Evolutionary conservation across 768 basidiomycete genomes (phyloP), one percentile per base, ranked within the genome.

Genomic region (Goffeauzyma gilvescens): DNA sequence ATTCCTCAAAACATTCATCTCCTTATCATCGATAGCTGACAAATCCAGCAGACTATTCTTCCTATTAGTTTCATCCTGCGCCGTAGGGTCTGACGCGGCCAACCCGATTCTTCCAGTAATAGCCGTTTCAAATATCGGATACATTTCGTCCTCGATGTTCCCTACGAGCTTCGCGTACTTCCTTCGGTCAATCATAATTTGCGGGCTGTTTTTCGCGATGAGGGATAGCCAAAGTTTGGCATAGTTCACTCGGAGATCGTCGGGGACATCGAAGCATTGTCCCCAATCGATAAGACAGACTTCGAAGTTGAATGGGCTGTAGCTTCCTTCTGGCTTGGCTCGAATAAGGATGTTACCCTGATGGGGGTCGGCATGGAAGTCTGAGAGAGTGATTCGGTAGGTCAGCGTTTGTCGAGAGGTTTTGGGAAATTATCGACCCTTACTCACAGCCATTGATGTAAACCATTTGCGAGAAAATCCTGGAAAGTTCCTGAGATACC

Each of bases 391-490:
- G 41, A 23, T n/a, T 21, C 21, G 13, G n/a, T 34, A 36, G 42
- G 22, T 22, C 15, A 50, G 36, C 50, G 22, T 36, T 32, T 28
- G 41, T 40, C 23, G 12, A 21, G 12, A 21, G 8, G 18, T 27
- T 32, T 6, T 3, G 32, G 26, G 20, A 34, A 4, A 38, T n/a
- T n/a, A n/a, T n/a, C n/a, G n/a, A n/a, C n/a, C n/a, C 60, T 81
- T 81, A 75, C 49, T 24, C 33, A 54, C 79, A 86, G 14, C 89
- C 89, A 59, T 90, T 83, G 32, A 93, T 60, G 56, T 95, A 90
- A 9, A 96, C 84, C 93, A 96, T 95, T 56, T 75, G 78, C 38
- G 75, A 80, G 58, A 95, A 95, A 55, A 98, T 90, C 50, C 79
- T 67, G 3, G 80, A 76, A 17, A 98, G 70, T 63, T 96, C 87